Conservation (phyloP, 75 land plant species). For the Isoetes taiwanensis region DNA sequence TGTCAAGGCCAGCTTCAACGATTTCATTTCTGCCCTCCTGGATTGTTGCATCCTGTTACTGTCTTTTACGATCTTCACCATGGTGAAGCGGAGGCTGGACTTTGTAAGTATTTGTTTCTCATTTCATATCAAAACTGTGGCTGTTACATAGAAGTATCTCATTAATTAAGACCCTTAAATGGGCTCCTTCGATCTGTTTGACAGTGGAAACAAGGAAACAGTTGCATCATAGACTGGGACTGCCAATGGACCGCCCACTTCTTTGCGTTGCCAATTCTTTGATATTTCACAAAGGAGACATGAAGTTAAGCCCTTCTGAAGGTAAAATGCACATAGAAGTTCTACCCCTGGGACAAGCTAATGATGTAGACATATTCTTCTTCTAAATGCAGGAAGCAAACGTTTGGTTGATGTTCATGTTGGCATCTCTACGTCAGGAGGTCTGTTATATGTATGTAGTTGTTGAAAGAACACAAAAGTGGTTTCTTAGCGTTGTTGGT, state of each 20-base stretch:
- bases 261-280: conserved; percentile 75
- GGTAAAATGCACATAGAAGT: too few species aligned
- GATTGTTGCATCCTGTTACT: conserved; percentile 63
- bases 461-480: not conserved
- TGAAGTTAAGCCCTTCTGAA: too few species aligned
- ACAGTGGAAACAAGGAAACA: conserved; percentile 61
- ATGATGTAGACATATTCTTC: not conserved
- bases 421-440: conserved; percentile 62
- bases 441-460: conserved; percentile 24
- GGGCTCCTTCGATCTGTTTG: not conserved
- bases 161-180: not conserved
- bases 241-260: conserved; percentile 86
- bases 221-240: conserved; percentile 54
- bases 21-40: conserved; percentile 67
- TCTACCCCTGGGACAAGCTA: too few species aligned
- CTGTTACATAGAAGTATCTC: not conserved
- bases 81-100: conserved; percentile 67
- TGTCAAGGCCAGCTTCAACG: conserved; percentile 66
- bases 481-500: not conserved
- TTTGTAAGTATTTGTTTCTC: conserved; percentile 28
- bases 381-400: conserved; percentile 17
- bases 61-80: conserved; percentile 67
- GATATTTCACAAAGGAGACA: too few species aligned
- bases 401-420: conserved; percentile 62
- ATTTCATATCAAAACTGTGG: too few species aligned